A percentile compares a stretch with the other conserved stretches of the same genome.
These are phyloP conservation scores for Pseudonitzschia multiseries DNA, from an alignment of 108 stramenopile genomes.

Conservation along the genomic window DNA sequence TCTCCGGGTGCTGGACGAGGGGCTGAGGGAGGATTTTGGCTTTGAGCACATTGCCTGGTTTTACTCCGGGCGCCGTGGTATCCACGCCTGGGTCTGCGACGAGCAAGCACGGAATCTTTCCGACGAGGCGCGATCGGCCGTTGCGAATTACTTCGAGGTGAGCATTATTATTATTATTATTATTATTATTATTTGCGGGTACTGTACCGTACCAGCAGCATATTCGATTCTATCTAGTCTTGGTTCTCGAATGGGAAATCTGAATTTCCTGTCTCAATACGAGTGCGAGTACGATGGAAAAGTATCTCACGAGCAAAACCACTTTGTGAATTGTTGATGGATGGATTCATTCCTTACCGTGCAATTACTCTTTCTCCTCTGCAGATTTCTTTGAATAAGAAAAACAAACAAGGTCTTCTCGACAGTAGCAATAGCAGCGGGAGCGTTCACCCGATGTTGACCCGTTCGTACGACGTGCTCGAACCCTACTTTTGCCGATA, in stretches of 20 bases:
- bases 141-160: constrained; percentile 97
- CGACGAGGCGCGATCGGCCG: constrained; percentile 92
- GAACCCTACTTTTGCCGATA: constrained; percentile 91
- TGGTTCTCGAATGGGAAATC: neutral
- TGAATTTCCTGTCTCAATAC: neutral
- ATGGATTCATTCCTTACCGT: neutral
- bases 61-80: constrained; percentile 98
- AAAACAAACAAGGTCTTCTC: constrained; percentile 57
- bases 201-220: no score
- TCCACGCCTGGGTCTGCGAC: constrained; percentile 99
- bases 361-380: neutral
- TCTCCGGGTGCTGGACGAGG: constrained; percentile 85
- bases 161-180: constrained; percentile 10
- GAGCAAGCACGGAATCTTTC: constrained; percentile 80
- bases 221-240: neutral
- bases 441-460: constrained; percentile 89
- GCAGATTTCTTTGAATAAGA: constrained; percentile 50
- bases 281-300: neutral
- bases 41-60: constrained; percentile 97
- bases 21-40: constrained; percentile 92
- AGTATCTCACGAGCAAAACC: neutral
- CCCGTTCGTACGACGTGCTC: constrained; percentile 80
- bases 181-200: no score
- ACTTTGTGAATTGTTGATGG: no score
- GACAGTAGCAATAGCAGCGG: neutral